Evolutionary conservation across 2,329 filamentous ascomycete genomes (phyloP).

Genomic region (Chaetomiaceae sp.): DNA sequence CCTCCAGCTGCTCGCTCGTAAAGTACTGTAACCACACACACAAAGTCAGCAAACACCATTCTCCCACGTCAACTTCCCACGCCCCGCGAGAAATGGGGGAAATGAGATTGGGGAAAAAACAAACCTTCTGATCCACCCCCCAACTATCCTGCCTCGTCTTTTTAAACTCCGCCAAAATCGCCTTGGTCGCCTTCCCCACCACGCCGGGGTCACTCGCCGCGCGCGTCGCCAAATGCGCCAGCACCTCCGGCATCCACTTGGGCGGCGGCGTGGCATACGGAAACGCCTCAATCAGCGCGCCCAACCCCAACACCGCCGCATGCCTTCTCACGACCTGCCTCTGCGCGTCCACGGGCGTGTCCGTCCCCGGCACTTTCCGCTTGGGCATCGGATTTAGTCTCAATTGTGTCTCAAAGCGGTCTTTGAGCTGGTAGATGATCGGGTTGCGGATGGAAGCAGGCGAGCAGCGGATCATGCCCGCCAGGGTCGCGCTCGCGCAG

Average conservation of each 20-base stretch:
- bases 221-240: conserved; percentile 77
- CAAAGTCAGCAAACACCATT: conserved; percentile 20
- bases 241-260: conserved; percentile 85
- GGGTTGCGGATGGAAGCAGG: conserved; percentile 72
- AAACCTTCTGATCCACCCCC: conserved; percentile 95
- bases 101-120: conserved; percentile 29
- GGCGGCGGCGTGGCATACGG: conserved; percentile 93
- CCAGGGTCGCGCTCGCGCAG: conserved; percentile 86
- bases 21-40: conserved; percentile 57
- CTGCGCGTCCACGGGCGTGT: conserved; percentile 66
- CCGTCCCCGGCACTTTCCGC: conserved; percentile 58
- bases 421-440: conserved; percentile 70
- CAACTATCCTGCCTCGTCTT: conserved; percentile 99
- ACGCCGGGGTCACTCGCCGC: conserved; percentile 86
- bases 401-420: conserved; percentile 75
- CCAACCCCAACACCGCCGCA: conserved; percentile 85
- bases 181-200: conserved; percentile 93
- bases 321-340: conserved; percentile 78
- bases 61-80: too few species aligned
- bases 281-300: conserved; percentile 89
- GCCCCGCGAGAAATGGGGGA: conserved; percentile 14
- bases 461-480: conserved; percentile 97
- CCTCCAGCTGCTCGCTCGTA: conserved; percentile 86
- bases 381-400: conserved; percentile 83
- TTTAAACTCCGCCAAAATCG: conserved; percentile 93